Evolutionary conservation across 257 asterid genomes (phyloP).

Genomic region (Scutellaria minor): DNA sequence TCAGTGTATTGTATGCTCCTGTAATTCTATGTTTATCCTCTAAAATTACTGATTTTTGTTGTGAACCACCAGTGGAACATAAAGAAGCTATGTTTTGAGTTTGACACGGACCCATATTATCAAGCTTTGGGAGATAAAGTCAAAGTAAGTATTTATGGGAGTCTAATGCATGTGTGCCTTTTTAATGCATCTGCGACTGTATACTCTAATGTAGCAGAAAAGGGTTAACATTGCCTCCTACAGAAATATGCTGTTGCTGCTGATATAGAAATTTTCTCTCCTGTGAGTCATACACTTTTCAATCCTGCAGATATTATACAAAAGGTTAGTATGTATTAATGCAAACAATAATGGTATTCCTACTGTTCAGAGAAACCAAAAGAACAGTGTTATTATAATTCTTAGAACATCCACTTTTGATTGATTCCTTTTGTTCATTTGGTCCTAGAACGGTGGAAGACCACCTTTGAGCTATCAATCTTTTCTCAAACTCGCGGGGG

Average conservation of each 20-base stretch:
- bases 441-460: slow-evolving; percentile 81
- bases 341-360: background rate
- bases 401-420: background rate
- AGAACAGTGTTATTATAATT: background rate
- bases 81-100: slow-evolving; percentile 85
- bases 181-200: background rate
- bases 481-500: slow-evolving; percentile 84
- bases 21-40: slow-evolving; percentile 18
- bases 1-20: background rate
- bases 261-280: slow-evolving; percentile 76
- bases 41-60: slow-evolving; percentile 23
- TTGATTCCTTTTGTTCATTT: slow-evolving; percentile 11
- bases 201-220: background rate
- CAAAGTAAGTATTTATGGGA: slow-evolving; percentile 47
- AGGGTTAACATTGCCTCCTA: slow-evolving; percentile 31
- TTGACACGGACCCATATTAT: slow-evolving; percentile 91
- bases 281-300: slow-evolving; percentile 92
- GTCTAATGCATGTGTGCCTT: background rate
- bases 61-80: slow-evolving; percentile 74
- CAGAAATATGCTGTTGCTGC: slow-evolving; percentile 66
- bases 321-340: slow-evolving; percentile 55
- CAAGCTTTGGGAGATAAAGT: slow-evolving; percentile 70
- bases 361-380: slow-evolving; percentile 3
- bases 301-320: slow-evolving; percentile 78
- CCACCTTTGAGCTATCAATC: slow-evolving; percentile 90